Evolutionary conservation across 192 early-diverging fungal genomes (phyloP), one percentile per base, ranked within the genome.

Genomic region (Coemansia reversa): DNA sequence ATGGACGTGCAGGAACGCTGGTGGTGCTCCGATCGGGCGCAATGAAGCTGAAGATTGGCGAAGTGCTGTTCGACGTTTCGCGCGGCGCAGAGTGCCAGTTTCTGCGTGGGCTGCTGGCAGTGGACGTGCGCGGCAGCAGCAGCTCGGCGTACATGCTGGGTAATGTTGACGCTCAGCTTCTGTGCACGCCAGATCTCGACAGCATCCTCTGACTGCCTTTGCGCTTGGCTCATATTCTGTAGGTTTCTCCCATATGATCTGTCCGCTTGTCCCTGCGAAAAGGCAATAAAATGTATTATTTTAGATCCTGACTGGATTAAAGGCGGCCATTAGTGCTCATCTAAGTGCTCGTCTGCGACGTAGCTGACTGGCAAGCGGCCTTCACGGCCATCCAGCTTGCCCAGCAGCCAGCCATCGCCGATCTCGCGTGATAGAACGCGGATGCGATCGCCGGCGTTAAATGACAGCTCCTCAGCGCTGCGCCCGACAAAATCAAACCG

Each of bases 101-200:
- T 45, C 60, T 80, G 55, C 77, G 72, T 32, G 69, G 69, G 0
- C 22, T 80, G 50, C 22, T 74, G 42, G 72, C 77, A 0, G 61
- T 80, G 3, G 77, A 80, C 22, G 55, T 33, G 32, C 47, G 60
- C 22, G 53, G 68, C 11, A 20, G 20, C 5, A 45, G 54, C 59
- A 57, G 51, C n/a, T 32, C 63, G 2, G 76, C 76, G 9, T 68
- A 69, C 42, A 42, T 79, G 47, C 67, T 79, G 28, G 76, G 71
- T 3, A 79, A 79, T 20, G 53, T 79, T 22, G 72, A 73, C 23
- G 63, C 63, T 2, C 63, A 67, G 68, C 55, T 73, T 5, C 5
- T 74, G 67, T 79, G 76, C 39, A 79, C 76, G 4, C 76, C 76
- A 0, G 76, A 79, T 53, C 71, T 79, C 14, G 76, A 79, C 16